Conservation (phyloP, 2,329 filamentous ascomycete species). For the Talaromyces amestolkiae region DNA sequence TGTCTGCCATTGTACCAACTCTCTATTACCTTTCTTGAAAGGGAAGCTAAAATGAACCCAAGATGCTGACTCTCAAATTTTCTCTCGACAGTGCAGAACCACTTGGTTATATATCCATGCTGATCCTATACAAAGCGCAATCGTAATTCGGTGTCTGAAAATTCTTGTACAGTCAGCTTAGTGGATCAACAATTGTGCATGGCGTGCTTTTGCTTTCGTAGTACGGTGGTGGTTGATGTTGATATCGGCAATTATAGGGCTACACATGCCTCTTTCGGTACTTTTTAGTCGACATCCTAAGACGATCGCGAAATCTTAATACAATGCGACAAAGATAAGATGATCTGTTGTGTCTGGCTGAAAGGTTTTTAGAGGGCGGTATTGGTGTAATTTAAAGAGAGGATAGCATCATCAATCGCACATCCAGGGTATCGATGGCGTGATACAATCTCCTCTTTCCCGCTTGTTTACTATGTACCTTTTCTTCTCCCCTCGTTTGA, state of each 20-base stretch:
- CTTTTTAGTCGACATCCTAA: background rate
- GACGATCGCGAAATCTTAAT: background rate
- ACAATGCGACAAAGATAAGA: background rate
- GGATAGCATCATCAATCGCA: conserved; percentile 11
- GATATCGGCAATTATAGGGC: background rate
- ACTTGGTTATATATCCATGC: background rate
- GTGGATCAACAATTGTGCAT: background rate
- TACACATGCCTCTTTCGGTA: background rate
- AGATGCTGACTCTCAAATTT: background rate
- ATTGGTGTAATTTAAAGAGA: background rate
- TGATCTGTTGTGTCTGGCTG: background rate
- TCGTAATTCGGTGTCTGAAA: background rate
- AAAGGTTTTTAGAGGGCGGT: background rate
- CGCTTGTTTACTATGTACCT: too few species aligned
- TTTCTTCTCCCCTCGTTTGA: too few species aligned
- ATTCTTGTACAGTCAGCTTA: background rate
- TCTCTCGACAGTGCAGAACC: background rate
- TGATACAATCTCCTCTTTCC: background rate
- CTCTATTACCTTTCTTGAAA: background rate
- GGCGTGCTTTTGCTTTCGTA: background rate
- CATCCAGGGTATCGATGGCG: conserved; percentile 1
- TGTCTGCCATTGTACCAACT: background rate
- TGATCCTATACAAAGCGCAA: background rate
- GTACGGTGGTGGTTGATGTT: background rate
- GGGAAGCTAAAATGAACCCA: too few species aligned